Base-by-base conservation (phyloP, 2,329 filamentous ascomycete genomes). In the Truncatella angustata region DNA sequence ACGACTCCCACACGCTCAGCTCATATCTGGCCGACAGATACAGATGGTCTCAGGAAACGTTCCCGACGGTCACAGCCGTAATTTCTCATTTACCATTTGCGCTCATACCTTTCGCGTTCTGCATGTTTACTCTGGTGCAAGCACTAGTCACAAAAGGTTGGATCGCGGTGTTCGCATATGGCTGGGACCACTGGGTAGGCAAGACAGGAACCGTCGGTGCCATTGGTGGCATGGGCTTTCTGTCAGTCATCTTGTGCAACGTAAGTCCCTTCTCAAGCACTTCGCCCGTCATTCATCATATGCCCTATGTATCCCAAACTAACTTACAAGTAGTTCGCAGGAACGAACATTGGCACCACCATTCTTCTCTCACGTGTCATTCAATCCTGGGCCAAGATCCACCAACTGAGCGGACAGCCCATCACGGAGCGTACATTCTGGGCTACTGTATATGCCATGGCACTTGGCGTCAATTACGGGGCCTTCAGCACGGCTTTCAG, bases 71-170 rank as follows among this genome's bases (percentile, higher is more conserved):
- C 2, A 81, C 82, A 18, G 81, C 83, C 0, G 86, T 90, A 0
- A 64, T 86, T 5, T 69, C 78, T 0, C 85, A 88, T 62, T 72
- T 91, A 2, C 87, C 87, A 0, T 81, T 87, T 49, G 78, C 84
- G 0, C 76, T 90, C 0, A 75, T 91, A 0, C 87, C 87, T 0
- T 90, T 90, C 60, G 83, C 86, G 0, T 84, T 91, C 51, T 76
- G 79, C 55, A 90, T 90, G 87, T 90, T 90, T 55, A 77, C 90
- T 9, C 77, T 91, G 0, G 87, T 90, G 0, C 86, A 91, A 62
- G 86, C 79, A 0, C 69, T 91, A 1, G 86, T 88, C 0, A 88
- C 84, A 0, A 90, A 87, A 56, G 87, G 87, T 10, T 90, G 87
- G 87, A 82, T 90, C 0, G 78, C 80, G 0, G 84, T 90, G 0